Conservation (phyloP, 2,329 filamentous ascomycete species). For the Dryadomyces quercus-mongolicae region DNA sequence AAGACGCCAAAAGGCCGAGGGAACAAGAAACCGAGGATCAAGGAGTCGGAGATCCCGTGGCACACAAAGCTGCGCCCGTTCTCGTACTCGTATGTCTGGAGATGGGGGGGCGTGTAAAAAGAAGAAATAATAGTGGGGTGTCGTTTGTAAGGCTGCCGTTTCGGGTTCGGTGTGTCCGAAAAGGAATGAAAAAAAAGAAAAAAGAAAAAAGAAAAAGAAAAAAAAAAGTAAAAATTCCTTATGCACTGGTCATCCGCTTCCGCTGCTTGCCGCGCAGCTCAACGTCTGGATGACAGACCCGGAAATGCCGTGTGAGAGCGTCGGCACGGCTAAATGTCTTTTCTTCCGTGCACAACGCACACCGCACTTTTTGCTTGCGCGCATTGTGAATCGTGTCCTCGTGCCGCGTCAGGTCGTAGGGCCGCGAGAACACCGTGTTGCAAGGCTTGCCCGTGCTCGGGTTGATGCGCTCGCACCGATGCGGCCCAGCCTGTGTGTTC, state of each 20-base stretch:
- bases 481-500: conserved; percentile 85
- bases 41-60: too few relatives aligned
- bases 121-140: too few relatives aligned
- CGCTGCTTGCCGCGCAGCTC: conserved; percentile 60
- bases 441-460: conserved; percentile 91
- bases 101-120: too few relatives aligned
- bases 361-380: conserved; percentile 87
- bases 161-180: neutral
- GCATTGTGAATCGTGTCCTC: conserved; percentile 97
- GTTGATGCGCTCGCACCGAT: conserved; percentile 87
- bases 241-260: conserved; percentile 19
- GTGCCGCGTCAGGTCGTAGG: conserved; percentile 91
- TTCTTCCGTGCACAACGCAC: conserved; percentile 84
- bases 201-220: neutral
- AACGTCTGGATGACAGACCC: conserved; percentile 83
- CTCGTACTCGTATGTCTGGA: too few relatives aligned
- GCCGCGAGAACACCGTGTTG: conserved; percentile 85
- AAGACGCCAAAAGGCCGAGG: too few relatives aligned
- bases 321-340: conserved; percentile 96
- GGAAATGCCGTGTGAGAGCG: conserved; percentile 85
- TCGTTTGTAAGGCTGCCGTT: too few relatives aligned
- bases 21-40: too few relatives aligned
- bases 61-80: too few relatives aligned
- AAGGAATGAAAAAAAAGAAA: neutral
- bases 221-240: neutral